A percentile compares a stretch with the other conserved stretches of the same genome.
phyloP scores from a whole-genome alignment of 2,329 filamentous ascomycete species.

The Neodidymelliopsis sp. region DNA sequence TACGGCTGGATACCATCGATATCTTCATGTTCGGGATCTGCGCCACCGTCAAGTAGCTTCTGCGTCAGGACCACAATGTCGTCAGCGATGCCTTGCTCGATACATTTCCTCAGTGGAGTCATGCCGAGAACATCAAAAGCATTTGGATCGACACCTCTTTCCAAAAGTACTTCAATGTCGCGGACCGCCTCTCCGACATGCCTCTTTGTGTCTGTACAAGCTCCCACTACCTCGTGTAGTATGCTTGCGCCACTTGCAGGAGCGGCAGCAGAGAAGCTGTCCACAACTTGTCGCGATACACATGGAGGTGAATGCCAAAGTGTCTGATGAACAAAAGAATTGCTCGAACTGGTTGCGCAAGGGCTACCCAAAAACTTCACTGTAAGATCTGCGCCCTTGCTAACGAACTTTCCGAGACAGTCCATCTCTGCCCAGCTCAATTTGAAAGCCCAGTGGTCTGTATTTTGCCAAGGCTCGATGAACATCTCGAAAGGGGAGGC shows the following conservation, averaged over 20 bases:
- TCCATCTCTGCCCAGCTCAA: constrained; percentile 33
- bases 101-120: constrained; percentile 36
- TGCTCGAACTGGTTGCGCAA: constrained; percentile 26
- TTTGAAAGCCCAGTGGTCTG: constrained; percentile 33
- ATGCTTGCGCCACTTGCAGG: constrained; percentile 28
- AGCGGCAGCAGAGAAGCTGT: constrained; percentile 21
- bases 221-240: constrained; percentile 41
- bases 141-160: constrained; percentile 40
- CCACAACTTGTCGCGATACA: constrained; percentile 34
- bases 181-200: constrained; percentile 41
- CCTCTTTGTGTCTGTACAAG: constrained; percentile 39
- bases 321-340: constrained; percentile 41
- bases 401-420: constrained; percentile 37
- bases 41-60: constrained; percentile 39
- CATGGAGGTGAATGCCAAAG: constrained; percentile 44
- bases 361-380: constrained; percentile 30
- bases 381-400: constrained; percentile 35
- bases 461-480: constrained; percentile 38
- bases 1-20: constrained; percentile 32
- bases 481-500: constrained; percentile 37
- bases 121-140: constrained; percentile 20
- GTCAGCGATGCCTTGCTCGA: constrained; percentile 36
- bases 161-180: constrained; percentile 40
- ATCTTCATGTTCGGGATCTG: constrained; percentile 38
- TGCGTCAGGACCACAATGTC: constrained; percentile 37